These are phyloP conservation scores for Vaccinium myrtillus DNA, from an alignment of 148 eudicot species.

Conservation along the genomic window DNA sequence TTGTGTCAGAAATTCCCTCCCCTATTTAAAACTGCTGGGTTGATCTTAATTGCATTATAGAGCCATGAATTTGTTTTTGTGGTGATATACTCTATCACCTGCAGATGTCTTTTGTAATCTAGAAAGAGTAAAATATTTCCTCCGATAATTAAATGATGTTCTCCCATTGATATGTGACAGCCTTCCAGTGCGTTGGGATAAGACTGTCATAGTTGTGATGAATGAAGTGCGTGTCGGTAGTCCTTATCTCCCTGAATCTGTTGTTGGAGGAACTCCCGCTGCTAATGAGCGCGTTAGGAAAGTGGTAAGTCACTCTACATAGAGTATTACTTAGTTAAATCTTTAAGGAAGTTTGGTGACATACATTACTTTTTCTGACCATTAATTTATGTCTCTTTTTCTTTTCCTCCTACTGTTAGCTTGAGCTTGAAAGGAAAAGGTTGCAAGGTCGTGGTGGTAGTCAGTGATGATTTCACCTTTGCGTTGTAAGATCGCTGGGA, in stretches of 20 bases:
- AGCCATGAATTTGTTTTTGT: not conserved
- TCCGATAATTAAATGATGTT: not conserved
- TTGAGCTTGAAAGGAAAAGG: slow-evolving; percentile 80
- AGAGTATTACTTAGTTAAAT: not conserved
- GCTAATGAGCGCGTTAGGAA: slow-evolving; percentile 94
- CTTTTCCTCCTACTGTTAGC: slow-evolving; percentile 34
- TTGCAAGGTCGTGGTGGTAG: slow-evolving; percentile 52
- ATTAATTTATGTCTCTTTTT: not conserved
- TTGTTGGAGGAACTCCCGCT: slow-evolving; percentile 85
- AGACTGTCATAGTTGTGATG: slow-evolving; percentile 91
- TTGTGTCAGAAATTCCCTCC: too few species aligned
- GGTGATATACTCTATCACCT: not conserved
- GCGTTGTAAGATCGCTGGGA: not conserved
- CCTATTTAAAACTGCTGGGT: not conserved
- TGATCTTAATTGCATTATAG: not conserved
- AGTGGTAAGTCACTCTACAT: slow-evolving; percentile 66
- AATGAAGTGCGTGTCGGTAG: slow-evolving; percentile 82
- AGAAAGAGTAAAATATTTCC: not conserved
- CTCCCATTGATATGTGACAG: slow-evolving; percentile 34
- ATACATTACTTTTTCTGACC: not conserved
- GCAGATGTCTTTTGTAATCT: not conserved
- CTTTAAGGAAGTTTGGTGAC: not conserved
- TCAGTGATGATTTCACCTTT: slow-evolving; percentile 28
- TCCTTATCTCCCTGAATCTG: slow-evolving; percentile 91
- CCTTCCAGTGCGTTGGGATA: slow-evolving; percentile 95